phyloP scores from a whole-genome alignment of 1,139 yeast genomes.

The Debaryomycetaceae sp. region DNA sequence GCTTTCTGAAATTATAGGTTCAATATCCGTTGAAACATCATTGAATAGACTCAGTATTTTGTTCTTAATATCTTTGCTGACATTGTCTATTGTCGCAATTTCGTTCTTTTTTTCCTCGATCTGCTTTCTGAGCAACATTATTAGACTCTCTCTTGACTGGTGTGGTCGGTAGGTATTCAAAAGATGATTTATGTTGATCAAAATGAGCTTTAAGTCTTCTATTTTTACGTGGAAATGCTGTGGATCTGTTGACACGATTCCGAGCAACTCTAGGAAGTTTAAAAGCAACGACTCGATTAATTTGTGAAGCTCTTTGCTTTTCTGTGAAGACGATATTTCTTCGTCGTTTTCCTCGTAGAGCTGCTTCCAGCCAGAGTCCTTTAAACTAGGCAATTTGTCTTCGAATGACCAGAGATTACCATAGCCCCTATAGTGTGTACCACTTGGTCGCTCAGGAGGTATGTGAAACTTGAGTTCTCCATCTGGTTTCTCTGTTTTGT shows the following conservation, averaged over 20 bases:
- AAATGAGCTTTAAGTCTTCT: slow-evolving; percentile 68
- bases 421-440: slow-evolving; percentile 67
- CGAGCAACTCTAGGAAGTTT: slow-evolving; percentile 71
- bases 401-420: slow-evolving; percentile 81
- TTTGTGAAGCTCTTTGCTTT: slow-evolving; percentile 65
- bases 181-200: slow-evolving; percentile 80
- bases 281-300: slow-evolving; percentile 65
- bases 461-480: slow-evolving; percentile 51
- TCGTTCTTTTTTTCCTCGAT: slow-evolving; percentile 52
- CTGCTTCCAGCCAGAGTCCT: slow-evolving; percentile 66
- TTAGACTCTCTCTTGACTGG: slow-evolving; percentile 79
- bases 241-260: slow-evolving; percentile 70
- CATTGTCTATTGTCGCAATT: slow-evolving; percentile 48
- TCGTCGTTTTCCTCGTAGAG: slow-evolving; percentile 52
- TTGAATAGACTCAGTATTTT: slow-evolving; percentile 32
- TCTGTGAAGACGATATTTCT: slow-evolving; percentile 46
- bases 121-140: slow-evolving; percentile 64
- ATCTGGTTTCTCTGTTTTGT: slow-evolving; percentile 12
- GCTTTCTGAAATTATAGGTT: slow-evolving; percentile 8
- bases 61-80: slow-evolving; percentile 41
- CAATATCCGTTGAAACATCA: slow-evolving; percentile 8
- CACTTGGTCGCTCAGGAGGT: slow-evolving; percentile 66
- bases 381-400: slow-evolving; percentile 65
- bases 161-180: slow-evolving; percentile 86
- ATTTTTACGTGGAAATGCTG: slow-evolving; percentile 60